Conservation (phyloP, 208 protist genomes). For the Leishmania braziliensis region DNA sequence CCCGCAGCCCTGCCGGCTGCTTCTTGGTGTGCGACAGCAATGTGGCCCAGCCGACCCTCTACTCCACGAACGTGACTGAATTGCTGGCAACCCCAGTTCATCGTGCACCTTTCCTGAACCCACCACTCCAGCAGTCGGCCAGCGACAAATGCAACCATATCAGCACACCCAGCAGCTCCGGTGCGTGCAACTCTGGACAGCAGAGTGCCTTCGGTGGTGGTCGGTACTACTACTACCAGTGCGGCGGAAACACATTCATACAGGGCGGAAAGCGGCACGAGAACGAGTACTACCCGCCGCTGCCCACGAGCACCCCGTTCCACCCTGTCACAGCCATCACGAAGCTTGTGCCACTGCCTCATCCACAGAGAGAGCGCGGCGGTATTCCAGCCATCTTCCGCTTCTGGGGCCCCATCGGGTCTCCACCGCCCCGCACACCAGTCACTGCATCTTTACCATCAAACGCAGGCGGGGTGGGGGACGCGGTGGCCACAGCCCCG, state of each 20-base stretch:
- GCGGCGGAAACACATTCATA: constrained; percentile 52
- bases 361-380: constrained; percentile 17
- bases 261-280: constrained; percentile 46
- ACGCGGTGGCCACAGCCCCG: neutral
- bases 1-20: neutral
- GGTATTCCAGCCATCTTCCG: constrained; percentile 32
- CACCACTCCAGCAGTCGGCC: neutral
- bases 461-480: constrained; percentile 3
- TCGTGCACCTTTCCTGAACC: neutral
- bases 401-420: constrained; percentile 24
- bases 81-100: neutral
- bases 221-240: constrained; percentile 37
- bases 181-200: neutral
- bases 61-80: neutral
- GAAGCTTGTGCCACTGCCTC: constrained; percentile 24
- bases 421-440: constrained; percentile 15
- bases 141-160: neutral
- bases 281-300: constrained; percentile 50
- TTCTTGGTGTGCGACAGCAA: neutral
- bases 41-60: neutral
- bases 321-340: constrained; percentile 9
- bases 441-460: neutral
- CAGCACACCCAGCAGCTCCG: neutral
- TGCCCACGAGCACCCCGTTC: constrained; percentile 25
- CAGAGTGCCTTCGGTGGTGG: constrained; percentile 3